Evolutionary conservation across 2,329 filamentous ascomycete species (phyloP), one percentile per base, ranked within the genome.

Genomic region (Cercospora janseana): DNA sequence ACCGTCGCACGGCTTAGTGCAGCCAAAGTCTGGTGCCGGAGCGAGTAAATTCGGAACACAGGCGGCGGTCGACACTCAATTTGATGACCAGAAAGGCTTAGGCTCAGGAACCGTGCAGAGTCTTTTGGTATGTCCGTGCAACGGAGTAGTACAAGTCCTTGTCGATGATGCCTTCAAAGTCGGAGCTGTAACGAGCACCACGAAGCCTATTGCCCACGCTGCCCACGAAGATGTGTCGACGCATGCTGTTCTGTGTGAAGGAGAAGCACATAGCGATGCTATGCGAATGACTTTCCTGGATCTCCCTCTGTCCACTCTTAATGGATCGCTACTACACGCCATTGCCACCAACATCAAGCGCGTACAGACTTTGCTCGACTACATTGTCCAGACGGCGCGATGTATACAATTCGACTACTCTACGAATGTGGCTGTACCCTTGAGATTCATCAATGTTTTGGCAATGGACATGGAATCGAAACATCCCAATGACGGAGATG

Each of bases 401-500:
- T 87, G 92, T 57, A 87, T 96, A 73, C 75, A 83, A 18, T 78
- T 83, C 3, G 91, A 95, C 66, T 95, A 88, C 81, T 87, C 87
- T 61, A 86, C 87, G 27, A 85, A 88, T 1, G 81, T 88, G 55
- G 87, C 94, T 49, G 75, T 96, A 5, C 58, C 46, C 6, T 26
- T 27, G 5, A 35, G 40, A 6, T 49, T 51, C 23, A 15, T 63
- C 5, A 49, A 47, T 21, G 61, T 55, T 20, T 79, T 95, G 24
- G 83, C 87, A 56, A 86, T 88, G 56, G 87, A 89, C 27, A 75
- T 95, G 12, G 75, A 80, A 41, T 81, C 86, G 47, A 81, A 83
- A 34, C 75, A 75, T 8, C 50, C 49, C 23, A 31, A 44, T 6
- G 76, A 79, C 53, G 84, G 85, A 57, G 74, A 77, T 40, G 83